These are phyloP conservation scores for Yamadazyma epiphylla DNA, from an alignment of 1,139 yeast species.

Conservation along the genomic window DNA sequence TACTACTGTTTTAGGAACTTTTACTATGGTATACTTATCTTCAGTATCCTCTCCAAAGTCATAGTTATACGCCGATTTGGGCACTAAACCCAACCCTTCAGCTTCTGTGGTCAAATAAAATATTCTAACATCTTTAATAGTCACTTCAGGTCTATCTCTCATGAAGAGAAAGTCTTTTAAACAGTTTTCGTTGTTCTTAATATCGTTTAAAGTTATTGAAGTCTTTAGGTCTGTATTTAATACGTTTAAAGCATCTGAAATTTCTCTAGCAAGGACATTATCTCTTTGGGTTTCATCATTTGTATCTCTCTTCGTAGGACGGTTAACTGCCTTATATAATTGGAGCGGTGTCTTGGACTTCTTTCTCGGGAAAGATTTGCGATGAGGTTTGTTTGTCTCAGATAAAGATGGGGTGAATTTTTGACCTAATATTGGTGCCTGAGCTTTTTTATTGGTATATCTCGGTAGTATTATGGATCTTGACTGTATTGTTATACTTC, in stretches of 20 bases:
- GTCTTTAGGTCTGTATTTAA: constrained; percentile 6
- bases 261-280: constrained; percentile 19
- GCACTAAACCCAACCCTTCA: constrained; percentile 34
- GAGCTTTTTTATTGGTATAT: no score
- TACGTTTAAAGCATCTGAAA: constrained; percentile 18
- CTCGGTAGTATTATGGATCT: no score
- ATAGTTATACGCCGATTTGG: constrained; percentile 20
- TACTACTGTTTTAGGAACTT: constrained; percentile 35
- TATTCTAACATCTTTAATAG: constrained; percentile 21
- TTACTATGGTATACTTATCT: constrained; percentile 21
- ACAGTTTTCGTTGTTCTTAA: constrained; percentile 21
- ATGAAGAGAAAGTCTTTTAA: constrained; percentile 25
- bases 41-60: constrained; percentile 13
- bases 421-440: no score
- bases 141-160: constrained; percentile 17
- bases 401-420: no score
- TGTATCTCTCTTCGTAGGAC: constrained; percentile 30
- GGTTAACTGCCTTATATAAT: no score
- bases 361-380: constrained; percentile 4
- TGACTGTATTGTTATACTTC: no score
- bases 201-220: constrained; percentile 12
- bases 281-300: constrained; percentile 25
- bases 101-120: constrained; percentile 32
- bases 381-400: no score
- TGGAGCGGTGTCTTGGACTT: no score